Conservation (phyloP, 2,329 filamentous ascomycete genomes). For the Hypoxylon rubiginosum region DNA sequence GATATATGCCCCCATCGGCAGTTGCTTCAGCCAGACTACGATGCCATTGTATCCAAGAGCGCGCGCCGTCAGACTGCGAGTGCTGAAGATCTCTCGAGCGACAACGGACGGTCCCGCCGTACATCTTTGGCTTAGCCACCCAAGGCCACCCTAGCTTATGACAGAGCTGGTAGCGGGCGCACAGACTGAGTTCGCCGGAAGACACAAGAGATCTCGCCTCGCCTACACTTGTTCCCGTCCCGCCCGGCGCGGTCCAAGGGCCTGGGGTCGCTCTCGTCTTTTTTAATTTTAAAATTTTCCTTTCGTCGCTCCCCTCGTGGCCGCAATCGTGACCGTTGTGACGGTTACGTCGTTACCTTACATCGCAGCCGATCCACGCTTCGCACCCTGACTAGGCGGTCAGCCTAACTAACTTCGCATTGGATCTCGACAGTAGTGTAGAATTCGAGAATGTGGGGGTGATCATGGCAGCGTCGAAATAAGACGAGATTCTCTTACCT, state of each 20-base stretch:
- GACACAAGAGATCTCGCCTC: constrained; percentile 38
- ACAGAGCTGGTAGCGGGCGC: constrained; percentile 31
- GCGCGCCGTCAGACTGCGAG: neutral
- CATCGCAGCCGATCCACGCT: constrained; percentile 27
- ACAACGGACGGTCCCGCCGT: constrained; percentile 23
- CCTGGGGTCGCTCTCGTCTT: neutral
- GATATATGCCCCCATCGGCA: constrained; percentile 24
- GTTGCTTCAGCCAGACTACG: constrained; percentile 9
- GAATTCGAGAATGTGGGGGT: neutral
- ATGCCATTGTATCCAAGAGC: neutral
- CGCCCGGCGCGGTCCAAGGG: constrained; percentile 14
- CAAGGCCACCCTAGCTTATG: constrained; percentile 17
- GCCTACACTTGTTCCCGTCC: constrained; percentile 28
- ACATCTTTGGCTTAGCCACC: constrained; percentile 22
- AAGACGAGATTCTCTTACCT: neutral
- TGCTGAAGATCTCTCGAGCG: constrained; percentile 13
- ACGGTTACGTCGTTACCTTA: constrained; percentile 37
- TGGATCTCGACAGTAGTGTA: neutral
- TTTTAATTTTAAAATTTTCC: constrained; percentile 32
- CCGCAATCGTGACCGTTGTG: constrained; percentile 12
- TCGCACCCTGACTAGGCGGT: constrained; percentile 17
- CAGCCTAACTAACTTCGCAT: constrained; percentile 5
- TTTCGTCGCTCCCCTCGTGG: constrained; percentile 10
- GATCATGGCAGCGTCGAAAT: neutral
- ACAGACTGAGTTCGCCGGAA: constrained; percentile 38